phyloP scores from a whole-genome alignment of 352 stramenopile genomes.

The Plasmopara muralis region DNA sequence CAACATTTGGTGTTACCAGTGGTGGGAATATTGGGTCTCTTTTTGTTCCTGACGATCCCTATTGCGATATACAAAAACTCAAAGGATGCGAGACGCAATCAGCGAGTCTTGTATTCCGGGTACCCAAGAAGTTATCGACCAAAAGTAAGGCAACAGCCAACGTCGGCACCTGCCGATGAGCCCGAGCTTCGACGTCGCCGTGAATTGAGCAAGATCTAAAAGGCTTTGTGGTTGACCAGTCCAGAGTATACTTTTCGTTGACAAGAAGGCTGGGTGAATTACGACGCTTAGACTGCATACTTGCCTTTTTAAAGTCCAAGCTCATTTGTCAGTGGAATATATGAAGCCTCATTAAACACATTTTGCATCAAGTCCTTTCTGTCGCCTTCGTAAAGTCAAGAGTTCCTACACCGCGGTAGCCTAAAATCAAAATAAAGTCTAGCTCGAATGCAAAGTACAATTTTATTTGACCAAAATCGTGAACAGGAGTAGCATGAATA shows the following conservation, averaged over 20 bases:
- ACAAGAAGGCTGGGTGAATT: too few relatives aligned
- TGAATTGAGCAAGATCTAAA: too few relatives aligned
- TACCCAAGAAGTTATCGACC: slow-evolving; percentile 23
- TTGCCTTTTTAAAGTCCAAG: neutral
- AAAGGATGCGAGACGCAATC: slow-evolving; percentile 15
- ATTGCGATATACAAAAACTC: slow-evolving; percentile 19
- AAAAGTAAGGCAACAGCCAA: slow-evolving; percentile 13
- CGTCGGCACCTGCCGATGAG: too few relatives aligned
- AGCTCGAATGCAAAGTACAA: neutral
- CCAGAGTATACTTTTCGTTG: too few relatives aligned
- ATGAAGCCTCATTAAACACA: slow-evolving; percentile 5
- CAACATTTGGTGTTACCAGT: slow-evolving; percentile 27
- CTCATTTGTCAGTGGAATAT: neutral
- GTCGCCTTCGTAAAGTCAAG: too few relatives aligned
- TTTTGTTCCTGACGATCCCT: slow-evolving; percentile 18
- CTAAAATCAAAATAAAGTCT: neutral
- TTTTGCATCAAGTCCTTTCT: neutral
- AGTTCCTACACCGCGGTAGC: too few relatives aligned
- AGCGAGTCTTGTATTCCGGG: slow-evolving; percentile 25
- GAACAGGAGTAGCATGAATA: neutral
- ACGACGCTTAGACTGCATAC: too few relatives aligned
- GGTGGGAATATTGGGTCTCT: slow-evolving; percentile 20
- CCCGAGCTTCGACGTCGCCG: too few relatives aligned
- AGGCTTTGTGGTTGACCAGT: too few relatives aligned
- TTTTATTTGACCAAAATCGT: neutral